phyloP scores from a whole-genome alignment of 176 grass and related monocot species.

The Miscanthus lutarioriparius region DNA sequence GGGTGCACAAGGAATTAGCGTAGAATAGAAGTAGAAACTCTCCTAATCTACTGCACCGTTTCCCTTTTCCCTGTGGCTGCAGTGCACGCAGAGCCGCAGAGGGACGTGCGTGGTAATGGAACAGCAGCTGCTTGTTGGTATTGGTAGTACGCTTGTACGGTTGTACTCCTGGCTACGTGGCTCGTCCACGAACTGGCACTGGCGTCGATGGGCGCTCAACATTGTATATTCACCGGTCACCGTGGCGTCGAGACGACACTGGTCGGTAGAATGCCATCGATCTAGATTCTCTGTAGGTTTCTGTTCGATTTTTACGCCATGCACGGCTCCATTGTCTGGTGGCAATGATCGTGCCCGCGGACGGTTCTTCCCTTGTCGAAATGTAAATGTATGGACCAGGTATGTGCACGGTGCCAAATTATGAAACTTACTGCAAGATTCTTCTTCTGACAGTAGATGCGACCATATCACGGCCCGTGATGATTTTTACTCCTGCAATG shows the following conservation, averaged over 20 bases:
- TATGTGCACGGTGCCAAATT: not conserved
- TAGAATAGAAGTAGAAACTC: constrained; percentile 27
- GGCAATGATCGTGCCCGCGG: not conserved
- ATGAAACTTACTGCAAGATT: not conserved
- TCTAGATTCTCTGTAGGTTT: not conserved
- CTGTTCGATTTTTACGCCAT: not conserved
- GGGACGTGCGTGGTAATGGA: not conserved
- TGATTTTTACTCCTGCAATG: not conserved
- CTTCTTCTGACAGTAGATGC: constrained; percentile 29
- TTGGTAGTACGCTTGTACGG: too few relatives aligned
- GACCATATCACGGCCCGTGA: not conserved
- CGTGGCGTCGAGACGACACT: not conserved
- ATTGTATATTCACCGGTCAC: not conserved
- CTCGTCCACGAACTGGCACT: not conserved
- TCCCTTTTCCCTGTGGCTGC: not conserved
- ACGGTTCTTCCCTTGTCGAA: not conserved
- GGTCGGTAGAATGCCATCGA: not conserved
- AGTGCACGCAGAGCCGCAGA: not conserved
- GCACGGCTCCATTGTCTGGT: not conserved
- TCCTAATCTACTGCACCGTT: constrained; percentile 34
- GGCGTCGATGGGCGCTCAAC: not conserved
- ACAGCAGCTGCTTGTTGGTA: not conserved
- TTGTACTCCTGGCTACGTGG: not conserved
- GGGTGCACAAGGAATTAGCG: not conserved
- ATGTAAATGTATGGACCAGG: constrained; percentile 13